Conservation (phyloP, 2,329 filamentous ascomycete genomes). For the Cladosporium phlei region DNA sequence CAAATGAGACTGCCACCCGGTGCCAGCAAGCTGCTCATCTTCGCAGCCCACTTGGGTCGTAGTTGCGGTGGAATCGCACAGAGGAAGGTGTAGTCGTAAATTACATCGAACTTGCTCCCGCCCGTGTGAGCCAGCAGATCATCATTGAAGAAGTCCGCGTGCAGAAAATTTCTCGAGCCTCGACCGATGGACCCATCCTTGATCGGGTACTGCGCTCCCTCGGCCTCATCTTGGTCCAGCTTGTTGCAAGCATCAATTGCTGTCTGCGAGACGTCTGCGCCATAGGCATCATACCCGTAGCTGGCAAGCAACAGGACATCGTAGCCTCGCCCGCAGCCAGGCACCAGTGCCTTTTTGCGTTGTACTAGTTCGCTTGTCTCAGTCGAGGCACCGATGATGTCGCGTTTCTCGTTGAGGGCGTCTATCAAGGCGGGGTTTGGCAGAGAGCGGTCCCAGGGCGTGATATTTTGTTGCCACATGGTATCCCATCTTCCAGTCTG, state of each 20-base stretch:
- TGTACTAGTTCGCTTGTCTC: background rate
- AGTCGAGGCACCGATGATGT: conserved; percentile 21
- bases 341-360: conserved; percentile 62
- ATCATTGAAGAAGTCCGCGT: conserved; percentile 64
- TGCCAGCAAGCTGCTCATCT: conserved; percentile 52
- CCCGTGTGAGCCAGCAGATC: conserved; percentile 41
- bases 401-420: conserved; percentile 35
- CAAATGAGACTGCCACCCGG: conserved; percentile 53
- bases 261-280: conserved; percentile 61
- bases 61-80: conserved; percentile 54
- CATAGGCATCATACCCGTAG: conserved; percentile 72
- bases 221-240: conserved; percentile 32
- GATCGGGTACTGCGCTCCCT: conserved; percentile 42
- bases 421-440: conserved; percentile 58
- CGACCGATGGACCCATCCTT: conserved; percentile 38
- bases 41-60: conserved; percentile 54
- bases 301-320: conserved; percentile 71
- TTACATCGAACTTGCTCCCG: conserved; percentile 55
- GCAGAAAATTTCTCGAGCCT: conserved; percentile 54
- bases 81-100: conserved; percentile 63
- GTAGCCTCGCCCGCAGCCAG: conserved; percentile 77
- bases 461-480: conserved; percentile 51
- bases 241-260: conserved; percentile 46
- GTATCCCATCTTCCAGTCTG: conserved; percentile 50
- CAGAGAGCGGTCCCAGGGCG: conserved; percentile 57